These are phyloP conservation scores for Quercus parvula DNA, from an alignment of 306 rosid genomes.

Conservation along the genomic window DNA sequence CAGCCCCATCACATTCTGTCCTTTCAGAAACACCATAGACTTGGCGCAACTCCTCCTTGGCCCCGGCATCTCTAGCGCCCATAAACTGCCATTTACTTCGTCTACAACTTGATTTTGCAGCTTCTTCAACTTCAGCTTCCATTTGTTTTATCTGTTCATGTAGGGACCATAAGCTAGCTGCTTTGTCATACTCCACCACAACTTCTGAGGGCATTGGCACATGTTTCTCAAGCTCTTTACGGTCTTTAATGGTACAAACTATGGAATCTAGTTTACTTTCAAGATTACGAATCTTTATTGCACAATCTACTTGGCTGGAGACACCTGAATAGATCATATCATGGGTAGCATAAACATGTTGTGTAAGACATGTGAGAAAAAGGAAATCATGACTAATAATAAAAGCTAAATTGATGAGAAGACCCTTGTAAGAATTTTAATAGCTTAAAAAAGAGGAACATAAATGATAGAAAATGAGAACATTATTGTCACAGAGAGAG, in stretches of 20 bases:
- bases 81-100: slow-evolving; percentile 99
- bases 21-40: slow-evolving; percentile 99
- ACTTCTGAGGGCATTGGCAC: slow-evolving; percentile 97
- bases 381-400: not conserved
- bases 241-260: slow-evolving; percentile 95
- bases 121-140: slow-evolving; percentile 96
- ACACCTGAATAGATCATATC: slow-evolving; percentile 72
- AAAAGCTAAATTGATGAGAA: not conserved
- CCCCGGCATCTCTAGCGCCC: slow-evolving; percentile 99
- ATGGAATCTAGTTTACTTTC: slow-evolving; percentile 96
- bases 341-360: slow-evolving; percentile 1
- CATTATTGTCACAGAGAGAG: slow-evolving; percentile 6
- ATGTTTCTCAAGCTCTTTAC: slow-evolving; percentile 95
- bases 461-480: slow-evolving; percentile 4
- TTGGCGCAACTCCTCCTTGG: slow-evolving; percentile 93
- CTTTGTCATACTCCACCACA: slow-evolving; percentile 94
- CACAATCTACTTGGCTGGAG: slow-evolving; percentile 95
- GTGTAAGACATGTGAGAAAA: not conserved
- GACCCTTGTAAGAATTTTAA: slow-evolving; percentile 4
- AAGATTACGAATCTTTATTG: slow-evolving; percentile 96
- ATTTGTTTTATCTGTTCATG: slow-evolving; percentile 95
- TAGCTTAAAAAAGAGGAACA: slow-evolving; percentile 9
- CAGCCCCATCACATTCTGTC: slow-evolving; percentile 99
- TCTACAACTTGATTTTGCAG: slow-evolving; percentile 91
- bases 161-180: slow-evolving; percentile 84